These are phyloP conservation scores for Straminergon stramineum DNA, from an alignment of 225 moss, liverwort and hornwort genomes.

Conservation along the genomic window DNA sequence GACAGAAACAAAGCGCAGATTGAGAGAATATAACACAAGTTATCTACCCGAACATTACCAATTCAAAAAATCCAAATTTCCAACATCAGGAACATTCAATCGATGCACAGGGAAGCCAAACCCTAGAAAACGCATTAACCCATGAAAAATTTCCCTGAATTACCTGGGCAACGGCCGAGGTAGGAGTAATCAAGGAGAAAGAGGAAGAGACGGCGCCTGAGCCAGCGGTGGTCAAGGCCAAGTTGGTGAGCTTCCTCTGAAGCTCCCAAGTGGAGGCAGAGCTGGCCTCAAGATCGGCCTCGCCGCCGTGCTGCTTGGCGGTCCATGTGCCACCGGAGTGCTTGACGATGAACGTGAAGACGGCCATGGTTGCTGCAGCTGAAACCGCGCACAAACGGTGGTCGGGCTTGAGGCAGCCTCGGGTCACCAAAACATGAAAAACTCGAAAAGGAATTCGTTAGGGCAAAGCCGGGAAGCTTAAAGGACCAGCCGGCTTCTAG, in stretches of 20 bases:
- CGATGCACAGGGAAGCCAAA: not conserved
- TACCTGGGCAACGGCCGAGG: slow-evolving; percentile 83
- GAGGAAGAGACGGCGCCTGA: slow-evolving; percentile 70
- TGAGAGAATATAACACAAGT: not conserved
- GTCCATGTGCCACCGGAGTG: slow-evolving; percentile 64
- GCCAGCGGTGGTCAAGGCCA: slow-evolving; percentile 65
- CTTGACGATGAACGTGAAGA: slow-evolving; percentile 81
- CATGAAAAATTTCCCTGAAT: not conserved
- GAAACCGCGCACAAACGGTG: not conserved
- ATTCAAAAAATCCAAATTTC: not conserved
- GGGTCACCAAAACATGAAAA: not conserved
- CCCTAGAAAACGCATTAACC: not conserved
- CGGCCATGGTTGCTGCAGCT: slow-evolving; percentile 43
- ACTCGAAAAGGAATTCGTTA: not conserved
- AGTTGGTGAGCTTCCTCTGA: slow-evolving; percentile 75
- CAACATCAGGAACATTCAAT: not conserved
- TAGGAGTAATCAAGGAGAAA: slow-evolving; percentile 74
- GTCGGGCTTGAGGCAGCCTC: not conserved
- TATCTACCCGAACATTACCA: not conserved
- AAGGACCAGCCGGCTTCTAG: not conserved
- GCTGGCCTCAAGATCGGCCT: slow-evolving; percentile 64
- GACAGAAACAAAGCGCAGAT: not conserved
- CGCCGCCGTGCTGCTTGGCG: slow-evolving; percentile 80
- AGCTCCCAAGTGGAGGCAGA: slow-evolving; percentile 69
- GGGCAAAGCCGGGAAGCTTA: not conserved